Conservation (phyloP, 208 protist species). For the Wallacemonas rigidus region DNA sequence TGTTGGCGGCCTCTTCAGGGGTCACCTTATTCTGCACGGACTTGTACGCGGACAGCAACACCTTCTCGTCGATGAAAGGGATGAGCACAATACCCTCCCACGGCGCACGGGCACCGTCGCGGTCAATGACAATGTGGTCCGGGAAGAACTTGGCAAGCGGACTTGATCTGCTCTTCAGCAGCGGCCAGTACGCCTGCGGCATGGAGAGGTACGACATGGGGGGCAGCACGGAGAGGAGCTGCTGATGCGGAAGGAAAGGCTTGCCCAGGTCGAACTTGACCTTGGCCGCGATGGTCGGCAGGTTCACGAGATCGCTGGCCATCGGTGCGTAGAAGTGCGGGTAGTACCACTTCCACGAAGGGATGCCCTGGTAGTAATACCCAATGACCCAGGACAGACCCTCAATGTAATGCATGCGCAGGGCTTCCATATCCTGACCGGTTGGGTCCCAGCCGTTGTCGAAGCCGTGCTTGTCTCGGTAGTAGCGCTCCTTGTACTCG, state of each 20-base stretch:
- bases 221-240: constrained; percentile 99
- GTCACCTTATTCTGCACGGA: constrained; percentile 70
- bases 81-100: constrained; percentile 94
- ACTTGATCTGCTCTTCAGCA: constrained; percentile 64
- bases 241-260: constrained; percentile 92
- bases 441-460: constrained; percentile 68
- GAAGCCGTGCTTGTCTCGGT: constrained; percentile 86
- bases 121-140: constrained; percentile 87
- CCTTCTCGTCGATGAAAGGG: constrained; percentile 89
- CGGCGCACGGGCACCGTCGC: constrained; percentile 79
- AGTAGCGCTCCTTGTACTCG: constrained; percentile 88
- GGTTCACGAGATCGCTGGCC: constrained; percentile 88
- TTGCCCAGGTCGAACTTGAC: constrained; percentile 71
- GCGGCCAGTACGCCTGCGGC: constrained; percentile 87
- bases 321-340: constrained; percentile 93
- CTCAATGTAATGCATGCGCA: constrained; percentile 85
- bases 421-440: constrained; percentile 61
- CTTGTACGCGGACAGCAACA: constrained; percentile 72
- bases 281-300: constrained; percentile 52
- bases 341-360: constrained; percentile 93
- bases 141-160: constrained; percentile 83
- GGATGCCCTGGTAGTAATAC: constrained; percentile 90
- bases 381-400: constrained; percentile 87
- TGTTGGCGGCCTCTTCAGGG: constrained; percentile 71
- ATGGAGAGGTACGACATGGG: constrained; percentile 91